These are phyloP conservation scores for Pythium graminicola DNA, from an alignment of 352 stramenopile genomes.

Conservation along the genomic window DNA sequence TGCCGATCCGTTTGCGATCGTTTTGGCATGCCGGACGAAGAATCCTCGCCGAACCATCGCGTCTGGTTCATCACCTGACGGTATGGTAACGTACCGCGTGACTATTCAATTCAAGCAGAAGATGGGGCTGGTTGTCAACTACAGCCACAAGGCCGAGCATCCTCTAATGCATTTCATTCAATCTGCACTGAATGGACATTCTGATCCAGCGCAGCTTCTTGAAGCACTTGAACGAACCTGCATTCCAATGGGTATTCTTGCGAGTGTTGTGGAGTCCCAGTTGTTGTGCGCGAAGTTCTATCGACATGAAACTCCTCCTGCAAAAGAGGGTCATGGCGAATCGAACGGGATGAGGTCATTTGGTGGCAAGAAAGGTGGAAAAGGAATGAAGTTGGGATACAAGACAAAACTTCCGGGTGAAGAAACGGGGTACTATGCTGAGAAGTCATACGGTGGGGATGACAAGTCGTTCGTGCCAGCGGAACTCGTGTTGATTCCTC, in stretches of 20 bases:
- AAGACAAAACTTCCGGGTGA: constrained; percentile 83
- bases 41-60: constrained; percentile 70
- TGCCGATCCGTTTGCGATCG: constrained; percentile 76
- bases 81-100: constrained; percentile 69
- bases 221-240: constrained; percentile 79
- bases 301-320: constrained; percentile 43
- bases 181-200: constrained; percentile 75
- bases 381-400: constrained; percentile 84
- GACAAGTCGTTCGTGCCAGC: constrained; percentile 83
- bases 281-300: constrained; percentile 81
- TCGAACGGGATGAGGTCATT: constrained; percentile 39
- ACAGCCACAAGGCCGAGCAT: constrained; percentile 83
- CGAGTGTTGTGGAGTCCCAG: constrained; percentile 78
- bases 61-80: constrained; percentile 60
- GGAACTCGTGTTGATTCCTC: constrained; percentile 77
- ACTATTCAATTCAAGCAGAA: constrained; percentile 85
- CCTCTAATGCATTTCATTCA: constrained; percentile 84
- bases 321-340: constrained; percentile 33
- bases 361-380: constrained; percentile 68
- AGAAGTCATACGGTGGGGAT: constrained; percentile 78
- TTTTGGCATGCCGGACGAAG: constrained; percentile 60
- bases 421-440: constrained; percentile 79
- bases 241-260: constrained; percentile 77
- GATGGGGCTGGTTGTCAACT: constrained; percentile 83
- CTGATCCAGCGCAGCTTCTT: constrained; percentile 67